Evolutionary conservation across 768 basidiomycete genomes (phyloP).

Genomic region (Rhodotorula graminis): DNA sequence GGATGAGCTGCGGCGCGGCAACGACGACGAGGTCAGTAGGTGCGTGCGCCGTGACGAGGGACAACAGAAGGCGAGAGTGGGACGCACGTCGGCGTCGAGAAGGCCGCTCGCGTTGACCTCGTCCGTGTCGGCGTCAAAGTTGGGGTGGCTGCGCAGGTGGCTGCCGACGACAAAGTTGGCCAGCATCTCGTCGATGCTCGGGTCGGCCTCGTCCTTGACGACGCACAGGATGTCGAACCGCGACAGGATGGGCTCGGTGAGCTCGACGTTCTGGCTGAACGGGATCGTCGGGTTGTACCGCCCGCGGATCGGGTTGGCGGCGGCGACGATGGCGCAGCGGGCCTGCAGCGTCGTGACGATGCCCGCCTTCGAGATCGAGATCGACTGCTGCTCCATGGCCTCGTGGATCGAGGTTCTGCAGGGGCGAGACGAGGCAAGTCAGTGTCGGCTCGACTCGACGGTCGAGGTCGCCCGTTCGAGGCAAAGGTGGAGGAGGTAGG

Average conservation of each 20-base stretch:
- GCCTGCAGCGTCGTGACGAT: conserved; percentile 98
- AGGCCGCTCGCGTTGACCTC: conserved; percentile 90
- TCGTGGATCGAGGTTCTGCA: conserved; percentile 85
- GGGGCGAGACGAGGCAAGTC: not conserved
- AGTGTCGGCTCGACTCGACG: not conserved
- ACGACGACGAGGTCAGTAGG: not conserved
- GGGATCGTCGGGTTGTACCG: conserved; percentile 98
- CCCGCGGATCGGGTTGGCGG: conserved; percentile 94
- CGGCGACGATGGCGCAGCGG: conserved; percentile 93
- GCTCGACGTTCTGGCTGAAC: conserved; percentile 95
- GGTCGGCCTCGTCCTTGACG: conserved; percentile 95
- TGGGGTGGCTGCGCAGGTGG: conserved; percentile 88
- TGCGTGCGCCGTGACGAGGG: not conserved
- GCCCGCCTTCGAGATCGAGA: conserved; percentile 97
- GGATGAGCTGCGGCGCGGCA: conserved; percentile 65
- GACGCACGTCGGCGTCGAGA: conserved; percentile 49
- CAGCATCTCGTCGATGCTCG: conserved; percentile 90
- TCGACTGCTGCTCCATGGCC: conserved; percentile 99
- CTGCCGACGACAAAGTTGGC: conserved; percentile 97
- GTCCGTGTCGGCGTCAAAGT: conserved; percentile 69
- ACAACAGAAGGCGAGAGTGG: not conserved
- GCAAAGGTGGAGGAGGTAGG: not conserved
- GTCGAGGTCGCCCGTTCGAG: too few relatives aligned
- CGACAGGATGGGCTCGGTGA: conserved; percentile 96
- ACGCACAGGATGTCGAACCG: conserved; percentile 98